These are phyloP conservation scores for Trichosanthes truncata DNA, from an alignment of 306 rosid genomes.

Conservation along the genomic window DNA sequence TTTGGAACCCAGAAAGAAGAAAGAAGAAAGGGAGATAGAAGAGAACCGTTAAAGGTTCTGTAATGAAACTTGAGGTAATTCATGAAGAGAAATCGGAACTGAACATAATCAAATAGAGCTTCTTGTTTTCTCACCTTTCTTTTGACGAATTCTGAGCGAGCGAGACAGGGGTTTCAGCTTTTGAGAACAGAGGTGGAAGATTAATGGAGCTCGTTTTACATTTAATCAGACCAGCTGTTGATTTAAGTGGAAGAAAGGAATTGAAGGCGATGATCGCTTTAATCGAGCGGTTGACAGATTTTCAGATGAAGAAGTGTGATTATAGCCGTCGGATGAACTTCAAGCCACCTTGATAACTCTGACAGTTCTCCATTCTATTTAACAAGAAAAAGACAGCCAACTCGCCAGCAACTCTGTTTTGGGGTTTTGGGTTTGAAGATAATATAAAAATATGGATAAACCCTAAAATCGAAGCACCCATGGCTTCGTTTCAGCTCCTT, in stretches of 20 bases:
- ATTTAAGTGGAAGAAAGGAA: neutral
- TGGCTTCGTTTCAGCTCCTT: constrained; percentile 46
- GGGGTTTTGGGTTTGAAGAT: neutral
- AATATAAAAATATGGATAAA: constrained; percentile 27
- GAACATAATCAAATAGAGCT: neutral
- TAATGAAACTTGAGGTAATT: neutral
- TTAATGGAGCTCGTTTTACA: neutral
- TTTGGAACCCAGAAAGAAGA: neutral
- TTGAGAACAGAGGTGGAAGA: neutral
- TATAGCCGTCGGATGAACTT: constrained; percentile 4
- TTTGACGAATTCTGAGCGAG: neutral
- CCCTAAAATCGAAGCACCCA: constrained; percentile 33
- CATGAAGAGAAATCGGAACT: neutral
- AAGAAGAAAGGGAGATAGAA: neutral
- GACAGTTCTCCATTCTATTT: neutral
- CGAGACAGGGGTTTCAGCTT: neutral
- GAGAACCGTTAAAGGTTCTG: neutral
- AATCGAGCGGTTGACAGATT: constrained; percentile 3
- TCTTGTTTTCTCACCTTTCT: constrained; percentile 2
- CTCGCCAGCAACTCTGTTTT: neutral
- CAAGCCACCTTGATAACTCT: neutral
- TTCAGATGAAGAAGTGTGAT: neutral
- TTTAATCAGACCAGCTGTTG: neutral
- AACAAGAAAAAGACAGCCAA: neutral
- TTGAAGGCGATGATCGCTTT: neutral